Percentiles rank a stretch among this genome's conserved stretches.
Evolutionary conservation across 495 filamentous ascomycete genomes (phyloP).

Genomic region (Ramalina peruviana): DNA sequence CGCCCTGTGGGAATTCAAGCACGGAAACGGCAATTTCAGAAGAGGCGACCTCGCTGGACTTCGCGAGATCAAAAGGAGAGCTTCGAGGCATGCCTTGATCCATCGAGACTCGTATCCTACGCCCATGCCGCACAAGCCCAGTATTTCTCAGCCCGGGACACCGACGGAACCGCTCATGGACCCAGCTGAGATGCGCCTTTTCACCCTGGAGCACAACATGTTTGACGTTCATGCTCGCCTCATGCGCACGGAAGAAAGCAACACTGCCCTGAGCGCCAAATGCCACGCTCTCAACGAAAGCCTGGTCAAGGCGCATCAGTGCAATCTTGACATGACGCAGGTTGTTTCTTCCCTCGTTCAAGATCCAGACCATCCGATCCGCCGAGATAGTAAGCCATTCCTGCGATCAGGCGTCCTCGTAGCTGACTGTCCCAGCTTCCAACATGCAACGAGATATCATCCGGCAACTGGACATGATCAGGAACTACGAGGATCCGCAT

Average conservation of each 20-base stretch:
- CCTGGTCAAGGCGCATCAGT: conserved; percentile 61
- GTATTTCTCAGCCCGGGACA: conserved; percentile 64
- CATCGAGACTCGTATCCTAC: conserved; percentile 83
- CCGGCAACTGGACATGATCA: conserved; percentile 62
- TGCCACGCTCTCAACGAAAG: conserved; percentile 74
- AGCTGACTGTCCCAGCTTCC: conserved; percentile 40
- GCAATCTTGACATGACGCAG: conserved; percentile 65
- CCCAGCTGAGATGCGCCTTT: conserved; percentile 60
- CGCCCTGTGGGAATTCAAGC: conserved; percentile 97
- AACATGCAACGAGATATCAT: conserved; percentile 73
- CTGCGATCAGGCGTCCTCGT: not conserved
- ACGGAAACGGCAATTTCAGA: conserved; percentile 95
- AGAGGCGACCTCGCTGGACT: conserved; percentile 83
- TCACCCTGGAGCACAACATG: conserved; percentile 63
- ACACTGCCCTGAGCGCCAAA: conserved; percentile 60
- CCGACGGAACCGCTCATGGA: conserved; percentile 72
- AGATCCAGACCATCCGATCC: conserved; percentile 44
- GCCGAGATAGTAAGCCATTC: conserved; percentile 37
- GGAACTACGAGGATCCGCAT: conserved; percentile 59
- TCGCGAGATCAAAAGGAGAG: conserved; percentile 89
- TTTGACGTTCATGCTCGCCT: conserved; percentile 69
- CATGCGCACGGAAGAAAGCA: conserved; percentile 69
- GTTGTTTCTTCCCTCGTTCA: conserved; percentile 57
- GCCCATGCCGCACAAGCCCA: conserved; percentile 45
- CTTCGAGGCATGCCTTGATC: conserved; percentile 89